Percentiles rank a stretch among this genome's conserved stretches.
Evolutionary conservation across 495 filamentous ascomycete species (phyloP).

Genomic region (Podospora pseudoanserina): DNA sequence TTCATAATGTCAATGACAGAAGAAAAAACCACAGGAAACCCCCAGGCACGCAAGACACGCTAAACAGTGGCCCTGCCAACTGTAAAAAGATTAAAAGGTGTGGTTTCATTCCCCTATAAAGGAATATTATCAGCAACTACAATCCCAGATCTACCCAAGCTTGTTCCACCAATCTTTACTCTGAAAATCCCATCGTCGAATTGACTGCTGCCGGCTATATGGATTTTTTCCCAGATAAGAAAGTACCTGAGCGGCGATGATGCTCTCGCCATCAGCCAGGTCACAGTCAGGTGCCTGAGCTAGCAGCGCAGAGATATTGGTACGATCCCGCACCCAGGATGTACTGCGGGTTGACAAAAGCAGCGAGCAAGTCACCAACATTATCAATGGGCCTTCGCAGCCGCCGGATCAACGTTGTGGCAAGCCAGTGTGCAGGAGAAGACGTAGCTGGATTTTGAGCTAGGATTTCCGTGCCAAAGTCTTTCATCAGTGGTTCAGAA

Average conservation of each 20-base stretch:
- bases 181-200: too few species aligned
- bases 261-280: neutral
- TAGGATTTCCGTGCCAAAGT: constrained; percentile 30
- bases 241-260: neutral
- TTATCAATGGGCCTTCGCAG: constrained; percentile 6
- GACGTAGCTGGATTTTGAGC: neutral
- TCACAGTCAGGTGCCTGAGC: neutral
- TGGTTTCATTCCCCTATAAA: too few species aligned
- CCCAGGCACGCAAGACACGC: too few species aligned
- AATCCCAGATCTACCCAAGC: too few species aligned
- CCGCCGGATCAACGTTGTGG: constrained; percentile 1
- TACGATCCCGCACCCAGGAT: constrained; percentile 11
- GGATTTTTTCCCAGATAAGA: constrained; percentile 3
- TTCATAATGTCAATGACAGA: too few species aligned
- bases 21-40: too few species aligned
- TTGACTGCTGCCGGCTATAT: neutral
- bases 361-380: constrained; percentile 4
- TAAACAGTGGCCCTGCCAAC: too few species aligned
- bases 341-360: constrained; percentile 3
- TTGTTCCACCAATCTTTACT: too few species aligned
- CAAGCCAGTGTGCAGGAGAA: constrained; percentile 11
- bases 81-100: too few species aligned
- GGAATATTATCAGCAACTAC: too few species aligned
- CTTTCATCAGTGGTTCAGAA: constrained; percentile 24
- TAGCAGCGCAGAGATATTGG: constrained; percentile 10